These are phyloP conservation scores for Euphorbia pulcherrima DNA, from an alignment of 345 rosid genomes.

Conservation along the genomic window DNA sequence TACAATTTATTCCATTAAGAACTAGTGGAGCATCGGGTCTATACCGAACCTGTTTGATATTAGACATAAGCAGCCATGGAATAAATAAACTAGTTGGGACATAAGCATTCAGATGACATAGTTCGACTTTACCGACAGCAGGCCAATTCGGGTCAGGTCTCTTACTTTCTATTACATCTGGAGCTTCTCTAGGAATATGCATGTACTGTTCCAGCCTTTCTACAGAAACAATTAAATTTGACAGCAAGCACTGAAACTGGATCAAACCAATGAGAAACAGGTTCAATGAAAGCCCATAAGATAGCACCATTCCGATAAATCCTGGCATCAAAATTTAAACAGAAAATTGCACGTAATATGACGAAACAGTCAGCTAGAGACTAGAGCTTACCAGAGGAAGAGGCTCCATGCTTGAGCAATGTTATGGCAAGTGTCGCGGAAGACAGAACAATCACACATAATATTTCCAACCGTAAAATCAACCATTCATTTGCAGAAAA, in stretches of 20 bases:
- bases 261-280: slow-evolving; percentile 1
- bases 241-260: slow-evolving; percentile 16
- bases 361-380: not conserved
- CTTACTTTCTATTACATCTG: not conserved
- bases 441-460: slow-evolving; percentile 19
- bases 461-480: slow-evolving; percentile 19
- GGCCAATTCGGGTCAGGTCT: not conserved
- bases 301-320: slow-evolving; percentile 18
- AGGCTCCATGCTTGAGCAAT: slow-evolving; percentile 13
- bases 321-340: slow-evolving; percentile 9
- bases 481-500: slow-evolving; percentile 29
- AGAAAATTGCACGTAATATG: slow-evolving; percentile 4
- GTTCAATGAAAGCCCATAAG: slow-evolving; percentile 12
- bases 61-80: not conserved
- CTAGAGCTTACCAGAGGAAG: slow-evolving; percentile 13
- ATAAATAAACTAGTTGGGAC: not conserved
- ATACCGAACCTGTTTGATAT: slow-evolving; percentile 14
- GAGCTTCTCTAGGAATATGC: not conserved
- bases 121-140: slow-evolving; percentile 20
- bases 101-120: slow-evolving; percentile 12
- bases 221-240: slow-evolving; percentile 18
- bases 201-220: slow-evolving; percentile 11
- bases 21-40: slow-evolving; percentile 19
- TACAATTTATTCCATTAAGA: slow-evolving; percentile 19
- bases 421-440: slow-evolving; percentile 19